A percentile compares a stretch with the other conserved stretches of the same genome.
phyloP scores from a whole-genome alignment of 2,329 filamentous ascomycete genomes.

The Colletotrichum noveboracense region DNA sequence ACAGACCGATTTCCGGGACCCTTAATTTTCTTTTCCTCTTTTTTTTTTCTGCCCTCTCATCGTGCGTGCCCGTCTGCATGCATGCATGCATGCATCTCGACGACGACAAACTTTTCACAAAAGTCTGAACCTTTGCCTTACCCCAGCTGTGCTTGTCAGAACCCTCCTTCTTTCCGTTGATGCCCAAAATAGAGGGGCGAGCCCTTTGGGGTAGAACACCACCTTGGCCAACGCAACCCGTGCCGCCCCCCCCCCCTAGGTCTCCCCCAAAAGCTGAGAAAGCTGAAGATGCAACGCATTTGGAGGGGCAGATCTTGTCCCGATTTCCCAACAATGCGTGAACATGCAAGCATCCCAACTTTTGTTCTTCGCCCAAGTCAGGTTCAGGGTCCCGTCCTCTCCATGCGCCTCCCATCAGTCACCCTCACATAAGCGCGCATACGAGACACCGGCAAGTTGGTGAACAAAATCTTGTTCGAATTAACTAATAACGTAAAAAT shows the following conservation, averaged over 20 bases:
- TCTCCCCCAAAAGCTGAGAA: neutral
- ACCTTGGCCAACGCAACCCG: neutral
- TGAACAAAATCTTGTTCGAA: conserved; percentile 34
- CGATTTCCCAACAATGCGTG: neutral
- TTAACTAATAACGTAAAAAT: conserved; percentile 47
- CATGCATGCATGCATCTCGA: neutral
- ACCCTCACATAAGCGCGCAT: neutral
- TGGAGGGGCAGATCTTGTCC: neutral
- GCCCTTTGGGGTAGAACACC: neutral
- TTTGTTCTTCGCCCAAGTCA: neutral
- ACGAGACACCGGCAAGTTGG: neutral
- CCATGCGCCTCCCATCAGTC: neutral
- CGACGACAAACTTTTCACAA: neutral
- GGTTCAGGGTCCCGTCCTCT: neutral
- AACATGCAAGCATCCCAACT: neutral
- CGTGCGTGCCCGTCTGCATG: neutral
- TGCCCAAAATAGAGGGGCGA: neutral
- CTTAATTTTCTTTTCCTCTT: neutral
- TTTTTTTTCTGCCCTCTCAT: neutral
- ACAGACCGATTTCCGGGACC: neutral
- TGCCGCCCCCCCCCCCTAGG: neutral
- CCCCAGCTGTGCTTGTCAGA: neutral
- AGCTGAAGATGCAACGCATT: neutral
- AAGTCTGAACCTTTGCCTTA: neutral
- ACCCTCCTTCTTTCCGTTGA: neutral